These are phyloP conservation scores for Raffaelea arxii DNA, from an alignment of 2,329 filamentous ascomycete genomes.

Conservation along the genomic window DNA sequence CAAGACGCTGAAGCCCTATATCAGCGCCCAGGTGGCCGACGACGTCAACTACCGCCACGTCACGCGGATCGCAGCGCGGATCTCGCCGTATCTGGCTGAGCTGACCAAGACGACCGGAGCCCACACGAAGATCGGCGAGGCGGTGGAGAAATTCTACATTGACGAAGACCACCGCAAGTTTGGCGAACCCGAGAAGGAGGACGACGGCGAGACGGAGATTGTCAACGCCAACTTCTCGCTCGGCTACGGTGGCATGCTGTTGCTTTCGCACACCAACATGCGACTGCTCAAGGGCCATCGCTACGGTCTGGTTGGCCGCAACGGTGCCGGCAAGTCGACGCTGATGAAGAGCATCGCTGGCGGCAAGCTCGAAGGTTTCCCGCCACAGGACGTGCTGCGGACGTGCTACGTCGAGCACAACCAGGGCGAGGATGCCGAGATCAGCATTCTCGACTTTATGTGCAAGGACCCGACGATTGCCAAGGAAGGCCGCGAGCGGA, in stretches of 20 bases:
- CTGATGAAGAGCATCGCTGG: slow-evolving; percentile 94
- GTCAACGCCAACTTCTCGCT: slow-evolving; percentile 97
- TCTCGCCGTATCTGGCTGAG: slow-evolving; percentile 66
- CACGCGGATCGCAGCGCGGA: slow-evolving; percentile 56
- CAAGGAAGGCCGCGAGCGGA: slow-evolving; percentile 67
- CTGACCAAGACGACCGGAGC: slow-evolving; percentile 55
- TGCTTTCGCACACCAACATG: slow-evolving; percentile 92
- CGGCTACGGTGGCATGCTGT: slow-evolving; percentile 93
- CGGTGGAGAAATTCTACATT: slow-evolving; percentile 68
- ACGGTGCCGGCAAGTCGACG: slow-evolving; percentile 96
- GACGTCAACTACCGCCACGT: slow-evolving; percentile 77
- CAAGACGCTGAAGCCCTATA: slow-evolving; percentile 61
- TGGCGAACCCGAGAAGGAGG: slow-evolving; percentile 74
- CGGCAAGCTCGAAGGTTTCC: slow-evolving; percentile 95
- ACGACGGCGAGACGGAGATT: slow-evolving; percentile 89
- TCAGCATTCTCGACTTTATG: slow-evolving; percentile 91
- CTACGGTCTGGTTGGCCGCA: slow-evolving; percentile 93
- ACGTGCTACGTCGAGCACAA: slow-evolving; percentile 99
- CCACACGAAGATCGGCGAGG: slow-evolving; percentile 54
- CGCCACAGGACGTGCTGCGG: slow-evolving; percentile 79
- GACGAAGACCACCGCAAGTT: slow-evolving; percentile 82
- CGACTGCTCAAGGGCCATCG: slow-evolving; percentile 91
- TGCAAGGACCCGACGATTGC: slow-evolving; percentile 80
- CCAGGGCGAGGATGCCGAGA: slow-evolving; percentile 93
- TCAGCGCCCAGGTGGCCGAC: slow-evolving; percentile 77